Conservation (phyloP, 306 rosid species). For the Glycine latifolia region DNA sequence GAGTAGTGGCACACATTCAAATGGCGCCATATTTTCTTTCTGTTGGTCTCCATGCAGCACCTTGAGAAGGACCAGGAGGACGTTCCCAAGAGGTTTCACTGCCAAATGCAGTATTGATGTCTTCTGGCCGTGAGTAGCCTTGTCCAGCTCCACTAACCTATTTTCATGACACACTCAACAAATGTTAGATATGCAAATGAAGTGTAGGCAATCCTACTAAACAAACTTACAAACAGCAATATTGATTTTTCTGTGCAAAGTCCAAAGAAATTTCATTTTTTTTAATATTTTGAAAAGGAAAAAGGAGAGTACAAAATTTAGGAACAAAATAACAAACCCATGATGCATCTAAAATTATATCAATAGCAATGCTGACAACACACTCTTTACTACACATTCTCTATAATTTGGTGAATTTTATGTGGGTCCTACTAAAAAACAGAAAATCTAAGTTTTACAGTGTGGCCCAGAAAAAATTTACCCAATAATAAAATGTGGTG, state of each 20-base stretch:
- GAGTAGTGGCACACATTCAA: slow-evolving; percentile 41
- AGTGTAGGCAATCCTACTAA: neutral
- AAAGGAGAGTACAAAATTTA: slow-evolving; percentile 6
- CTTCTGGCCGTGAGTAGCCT: slow-evolving; percentile 77
- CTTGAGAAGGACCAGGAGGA: slow-evolving; percentile 62
- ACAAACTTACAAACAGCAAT: slow-evolving; percentile 35
- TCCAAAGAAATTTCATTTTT: neutral
- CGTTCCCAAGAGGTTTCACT: slow-evolving; percentile 87
- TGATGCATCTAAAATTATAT: neutral
- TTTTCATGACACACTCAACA: slow-evolving; percentile 50
- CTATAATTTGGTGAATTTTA: no score
- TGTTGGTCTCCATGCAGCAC: slow-evolving; percentile 53
- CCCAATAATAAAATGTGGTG: no score
- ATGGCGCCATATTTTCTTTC: slow-evolving; percentile 85
- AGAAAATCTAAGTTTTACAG: no score
- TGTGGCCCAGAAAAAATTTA: no score
- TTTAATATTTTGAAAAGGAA: neutral
- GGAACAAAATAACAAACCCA: neutral
- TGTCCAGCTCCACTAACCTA: slow-evolving; percentile 76
- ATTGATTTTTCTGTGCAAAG: neutral
- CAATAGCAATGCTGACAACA: no score
- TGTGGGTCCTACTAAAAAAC: no score
- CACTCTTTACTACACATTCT: no score
- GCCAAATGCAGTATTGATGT: slow-evolving; percentile 56
- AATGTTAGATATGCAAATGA: slow-evolving; percentile 37